Conservation (phyloP, 1,284 basidiomycete species). For the Rhizoctonia solani region DNA sequence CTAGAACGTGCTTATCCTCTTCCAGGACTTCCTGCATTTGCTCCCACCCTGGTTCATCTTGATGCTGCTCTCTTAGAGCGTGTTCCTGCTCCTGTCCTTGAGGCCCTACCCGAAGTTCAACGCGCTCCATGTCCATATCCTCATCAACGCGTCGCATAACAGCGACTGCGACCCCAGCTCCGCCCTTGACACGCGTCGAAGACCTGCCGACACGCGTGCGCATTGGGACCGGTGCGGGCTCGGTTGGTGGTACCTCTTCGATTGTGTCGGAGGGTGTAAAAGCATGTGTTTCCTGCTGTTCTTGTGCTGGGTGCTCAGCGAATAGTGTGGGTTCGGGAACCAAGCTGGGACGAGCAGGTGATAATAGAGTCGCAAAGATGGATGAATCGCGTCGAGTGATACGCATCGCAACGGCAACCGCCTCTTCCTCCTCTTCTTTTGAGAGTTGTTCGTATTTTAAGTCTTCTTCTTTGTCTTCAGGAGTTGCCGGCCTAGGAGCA, state of each 20-base stretch:
- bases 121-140: neutral
- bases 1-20: too few relatives aligned
- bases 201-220: constrained; percentile 24
- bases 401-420: constrained; percentile 17
- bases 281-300: neutral
- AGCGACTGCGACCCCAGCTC: neutral
- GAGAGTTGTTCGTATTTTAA: constrained; percentile 1
- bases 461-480: neutral
- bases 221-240: constrained; percentile 5
- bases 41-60: too few relatives aligned
- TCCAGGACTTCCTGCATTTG: too few relatives aligned
- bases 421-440: constrained; percentile 25
- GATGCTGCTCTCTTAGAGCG: too few relatives aligned
- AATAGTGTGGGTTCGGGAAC: too few relatives aligned
- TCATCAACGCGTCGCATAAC: neutral
- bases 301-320: neutral
- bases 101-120: neutral
- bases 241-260: neutral
- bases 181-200: constrained; percentile 17
- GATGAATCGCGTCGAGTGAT: constrained; percentile 17
- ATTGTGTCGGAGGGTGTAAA: neutral
- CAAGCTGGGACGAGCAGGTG: too few relatives aligned
- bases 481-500: too few relatives aligned
- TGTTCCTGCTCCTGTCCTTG: neutral
- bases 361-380: constrained; percentile 10